A percentile compares a stretch with the other conserved stretches of the same genome.
phyloP scores from a whole-genome alignment of 352 stramenopile species.

The Discostella stelligera region DNA sequence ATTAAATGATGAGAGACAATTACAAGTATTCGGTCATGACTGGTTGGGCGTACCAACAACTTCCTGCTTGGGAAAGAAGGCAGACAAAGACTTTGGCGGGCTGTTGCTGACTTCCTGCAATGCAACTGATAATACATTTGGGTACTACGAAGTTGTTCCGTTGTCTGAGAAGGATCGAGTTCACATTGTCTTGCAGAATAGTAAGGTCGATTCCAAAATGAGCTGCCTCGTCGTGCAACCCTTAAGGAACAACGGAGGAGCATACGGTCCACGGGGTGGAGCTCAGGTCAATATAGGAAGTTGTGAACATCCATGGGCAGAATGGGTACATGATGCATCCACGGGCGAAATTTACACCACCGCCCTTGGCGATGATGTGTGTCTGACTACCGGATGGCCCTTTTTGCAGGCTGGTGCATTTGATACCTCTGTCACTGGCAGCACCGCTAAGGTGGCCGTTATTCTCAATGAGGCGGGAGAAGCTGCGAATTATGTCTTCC shows the following conservation, averaged over 20 bases:
- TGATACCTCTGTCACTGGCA: conserved; percentile 51
- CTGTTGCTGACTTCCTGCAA: conserved; percentile 61
- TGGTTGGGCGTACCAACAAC: conserved; percentile 68
- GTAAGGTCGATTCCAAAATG: conserved; percentile 13
- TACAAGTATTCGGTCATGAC: conserved; percentile 74
- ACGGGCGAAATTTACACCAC: conserved; percentile 63
- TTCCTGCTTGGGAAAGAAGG: conserved; percentile 55
- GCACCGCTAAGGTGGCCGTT: conserved; percentile 58
- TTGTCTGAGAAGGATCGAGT: conserved; percentile 26
- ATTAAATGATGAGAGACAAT: conserved; percentile 49
- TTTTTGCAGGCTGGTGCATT: conserved; percentile 80
- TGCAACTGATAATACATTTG: conserved; percentile 13
- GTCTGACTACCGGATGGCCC: conserved; percentile 82
- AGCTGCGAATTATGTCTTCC: conserved; percentile 69
- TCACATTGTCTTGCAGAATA: conserved; percentile 47
- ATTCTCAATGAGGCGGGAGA: conserved; percentile 73
- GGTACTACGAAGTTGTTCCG: conserved; percentile 38
- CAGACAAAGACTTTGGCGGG: conserved; percentile 54
- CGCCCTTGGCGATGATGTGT: conserved; percentile 60
- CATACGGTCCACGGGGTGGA: conserved; percentile 65
- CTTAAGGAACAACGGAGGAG: conserved; percentile 62
- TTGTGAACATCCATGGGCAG: conserved; percentile 52
- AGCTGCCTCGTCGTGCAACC: conserved; percentile 54
- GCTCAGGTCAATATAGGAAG: conserved; percentile 59
- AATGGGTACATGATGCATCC: conserved; percentile 52